Evolutionary conservation across 2,329 filamentous ascomycete species (phyloP), one percentile per base, ranked within the genome.

Genomic region (Penicillium corylophilum): DNA sequence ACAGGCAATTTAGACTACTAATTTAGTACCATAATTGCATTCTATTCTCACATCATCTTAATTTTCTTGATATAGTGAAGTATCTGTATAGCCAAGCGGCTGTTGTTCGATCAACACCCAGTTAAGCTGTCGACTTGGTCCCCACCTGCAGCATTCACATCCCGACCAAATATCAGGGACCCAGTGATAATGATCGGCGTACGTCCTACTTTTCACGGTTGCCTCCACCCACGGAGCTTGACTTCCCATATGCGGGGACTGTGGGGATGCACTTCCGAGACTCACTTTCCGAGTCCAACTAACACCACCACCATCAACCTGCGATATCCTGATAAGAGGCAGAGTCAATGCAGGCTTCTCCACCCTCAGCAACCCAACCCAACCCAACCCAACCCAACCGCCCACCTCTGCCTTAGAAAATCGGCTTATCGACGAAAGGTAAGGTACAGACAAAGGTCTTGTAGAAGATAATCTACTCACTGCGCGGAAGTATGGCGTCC

Each of bases 271-370:
- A 29, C 18, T n/a, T 36, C 33, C 15, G 33, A 36, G 13, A 35
- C 13, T 8, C 33, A 36, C 28, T 13, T 12, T 36, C 33, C 33
- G 33, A 36, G 5, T 12, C 28, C 28, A 20, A 36, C 33, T 38
- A 16, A 42, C 48, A 13, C 29, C 22, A 36, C 43, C 43, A 3
- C 45, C 53, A 38, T 43, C 53, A 13, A 18, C 28, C 38, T 59
- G 59, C 51, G 67, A 71, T 42, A 63, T 69, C 54, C 63, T 88
- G 5, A 77, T 88, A 6, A 72, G 85, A 28, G 85, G 85, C 18
- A 77, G 79, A 46, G 85, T 85, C 46, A 87, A 87, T 61, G 85
- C 85, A 15, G 85, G 84, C 13, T 82, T 86, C 67, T 77, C 74
- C 10, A 79, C 84, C 81, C 7, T 79, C 82, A 1, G 83, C 84